Evolutionary conservation across 208 protist species (phyloP).

Genomic region (Vickermania spadyakhi): DNA sequence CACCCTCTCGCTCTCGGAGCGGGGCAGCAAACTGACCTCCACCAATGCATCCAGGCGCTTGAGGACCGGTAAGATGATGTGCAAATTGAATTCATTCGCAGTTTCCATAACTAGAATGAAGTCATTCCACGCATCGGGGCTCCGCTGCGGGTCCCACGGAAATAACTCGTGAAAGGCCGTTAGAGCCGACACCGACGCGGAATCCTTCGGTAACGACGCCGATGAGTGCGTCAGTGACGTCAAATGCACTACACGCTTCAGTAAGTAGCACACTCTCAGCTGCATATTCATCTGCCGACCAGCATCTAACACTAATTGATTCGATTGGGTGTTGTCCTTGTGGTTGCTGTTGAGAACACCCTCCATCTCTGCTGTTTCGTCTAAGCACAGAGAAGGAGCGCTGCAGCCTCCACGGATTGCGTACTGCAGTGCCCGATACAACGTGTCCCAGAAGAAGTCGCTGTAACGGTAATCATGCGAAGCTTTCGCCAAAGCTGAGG

Average conservation of each 20-base stretch:
- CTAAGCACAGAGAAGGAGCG: too few species aligned
- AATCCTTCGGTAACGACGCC: not conserved
- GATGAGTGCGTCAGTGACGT: conserved; percentile 9
- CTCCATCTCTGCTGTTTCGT: conserved; percentile 3
- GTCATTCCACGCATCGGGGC: conserved; percentile 31
- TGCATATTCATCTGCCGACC: conserved; percentile 63
- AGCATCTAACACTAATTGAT: conserved; percentile 23
- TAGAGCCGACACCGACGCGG: not conserved
- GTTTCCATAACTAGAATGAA: conserved; percentile 81
- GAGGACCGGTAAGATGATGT: conserved; percentile 72
- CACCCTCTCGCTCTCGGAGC: not conserved
- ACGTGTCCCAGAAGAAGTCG: conserved; percentile 44
- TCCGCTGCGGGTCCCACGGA: conserved; percentile 24
- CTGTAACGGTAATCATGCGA: conserved; percentile 52
- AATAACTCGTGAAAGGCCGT: conserved; percentile 33
- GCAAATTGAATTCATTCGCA: conserved; percentile 74
- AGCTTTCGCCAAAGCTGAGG: not conserved
- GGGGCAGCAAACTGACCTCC: conserved; percentile 9
- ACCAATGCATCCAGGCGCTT: conserved; percentile 57
- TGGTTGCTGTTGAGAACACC: conserved; percentile 1
- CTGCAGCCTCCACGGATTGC: conserved; percentile 11
- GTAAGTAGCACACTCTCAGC: conserved; percentile 60
- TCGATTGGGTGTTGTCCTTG: too few species aligned
- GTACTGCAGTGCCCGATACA: conserved; percentile 34
- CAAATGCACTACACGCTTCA: conserved; percentile 76